phyloP scores from a whole-genome alignment of 2,329 filamentous ascomycete genomes.

The Knoxdaviesia proteae region DNA sequence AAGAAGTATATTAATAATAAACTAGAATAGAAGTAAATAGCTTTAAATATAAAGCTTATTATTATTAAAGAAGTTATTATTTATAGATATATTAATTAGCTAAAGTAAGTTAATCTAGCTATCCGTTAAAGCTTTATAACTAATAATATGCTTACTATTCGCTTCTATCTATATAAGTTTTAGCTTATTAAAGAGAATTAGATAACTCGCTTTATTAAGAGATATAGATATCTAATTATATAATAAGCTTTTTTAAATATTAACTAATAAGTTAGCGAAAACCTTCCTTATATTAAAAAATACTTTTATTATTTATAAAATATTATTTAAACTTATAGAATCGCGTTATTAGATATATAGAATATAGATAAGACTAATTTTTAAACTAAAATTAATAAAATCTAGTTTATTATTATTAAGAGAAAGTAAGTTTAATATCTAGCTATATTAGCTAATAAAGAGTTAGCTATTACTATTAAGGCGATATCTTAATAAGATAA shows the following conservation, averaged over 20 bases:
- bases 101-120: not conserved
- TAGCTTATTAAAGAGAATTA: not conserved
- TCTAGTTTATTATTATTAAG: not conserved
- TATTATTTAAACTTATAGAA: not conserved
- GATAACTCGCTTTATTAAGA: not conserved
- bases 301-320: not conserved
- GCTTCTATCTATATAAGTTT: not conserved
- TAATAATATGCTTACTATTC: not conserved
- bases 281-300: not conserved
- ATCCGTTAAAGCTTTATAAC: not conserved
- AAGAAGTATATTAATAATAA: not conserved
- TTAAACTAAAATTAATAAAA: not conserved
- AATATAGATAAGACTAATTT: slow-evolving; percentile 2
- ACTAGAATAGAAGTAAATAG: no score
- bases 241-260: not conserved
- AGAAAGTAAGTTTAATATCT: not conserved
- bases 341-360: not conserved
- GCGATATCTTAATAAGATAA: not conserved
- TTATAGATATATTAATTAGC: slow-evolving; percentile 1
- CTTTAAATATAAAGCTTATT: not conserved
- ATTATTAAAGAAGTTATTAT: not conserved
- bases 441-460: not conserved
- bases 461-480: not conserved
- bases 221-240: not conserved
- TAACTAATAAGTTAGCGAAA: not conserved